These are phyloP conservation scores for Typha latifolia DNA, from an alignment of 176 grass and related monocot species.

Conservation along the genomic window DNA sequence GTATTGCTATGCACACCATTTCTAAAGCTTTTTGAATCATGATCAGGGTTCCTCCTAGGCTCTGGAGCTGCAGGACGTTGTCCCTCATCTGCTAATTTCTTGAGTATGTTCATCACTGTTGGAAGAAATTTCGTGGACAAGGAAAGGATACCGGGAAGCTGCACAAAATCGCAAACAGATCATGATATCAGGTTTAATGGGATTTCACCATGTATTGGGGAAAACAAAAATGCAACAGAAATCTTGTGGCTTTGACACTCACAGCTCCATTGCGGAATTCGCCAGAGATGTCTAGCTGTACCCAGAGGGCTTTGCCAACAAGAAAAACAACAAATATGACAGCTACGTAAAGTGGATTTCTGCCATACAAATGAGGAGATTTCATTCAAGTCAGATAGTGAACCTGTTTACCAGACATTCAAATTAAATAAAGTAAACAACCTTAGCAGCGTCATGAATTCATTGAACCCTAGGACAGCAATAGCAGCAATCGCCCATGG, in stretches of 20 bases:
- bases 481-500: constrained; percentile 97
- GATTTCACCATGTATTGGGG: neutral
- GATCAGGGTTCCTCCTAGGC: constrained; percentile 41
- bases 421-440: constrained; percentile 20
- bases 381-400: constrained; percentile 2
- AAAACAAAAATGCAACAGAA: constrained; percentile 5
- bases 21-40: constrained; percentile 43
- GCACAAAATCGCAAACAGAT: constrained; percentile 11
- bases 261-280: constrained; percentile 87
- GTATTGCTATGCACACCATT: constrained; percentile 55
- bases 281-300: constrained; percentile 67
- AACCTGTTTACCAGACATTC: neutral
- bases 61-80: constrained; percentile 40
- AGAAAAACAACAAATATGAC: constrained; percentile 82
- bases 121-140: constrained; percentile 94
- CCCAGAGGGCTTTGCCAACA: constrained; percentile 86
- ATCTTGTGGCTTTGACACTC: constrained; percentile 26
- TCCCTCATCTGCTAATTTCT: constrained; percentile 81
- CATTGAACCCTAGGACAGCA: constrained; percentile 84
- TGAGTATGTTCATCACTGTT: constrained; percentile 86
- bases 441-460: constrained; percentile 95
- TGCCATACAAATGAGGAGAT: constrained; percentile 28
- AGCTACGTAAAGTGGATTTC: constrained; percentile 68
- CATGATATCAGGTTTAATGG: constrained; percentile 8
- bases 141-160: constrained; percentile 81